Base-by-base conservation (phyloP, 768 basidiomycete genomes). In the Russula olivacea region DNA sequence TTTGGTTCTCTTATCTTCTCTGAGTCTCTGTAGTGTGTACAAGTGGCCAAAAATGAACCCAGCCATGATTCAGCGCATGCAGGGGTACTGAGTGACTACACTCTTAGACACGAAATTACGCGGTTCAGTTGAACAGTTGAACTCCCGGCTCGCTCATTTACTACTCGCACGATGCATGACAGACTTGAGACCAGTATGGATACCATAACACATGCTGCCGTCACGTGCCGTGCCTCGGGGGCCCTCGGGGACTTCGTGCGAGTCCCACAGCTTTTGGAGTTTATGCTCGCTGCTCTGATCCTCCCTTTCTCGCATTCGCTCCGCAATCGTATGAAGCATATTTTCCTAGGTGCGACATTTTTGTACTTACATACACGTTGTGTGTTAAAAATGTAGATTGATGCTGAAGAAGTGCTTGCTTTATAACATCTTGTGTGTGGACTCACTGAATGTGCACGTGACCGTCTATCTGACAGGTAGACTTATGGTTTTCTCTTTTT, bases 41-140 rank as follows among this genome's bases (percentile, higher is more conserved):
- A 19, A 50, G 40, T 69, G 68, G 68, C 61, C 65, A 8, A 66
- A 66, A 36, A 59, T 69, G 10, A 69, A 69, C 47, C 65, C 68
- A n/a, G 53, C 25, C 1, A 45, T 66, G 45, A 55, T 69, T 36
- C 66, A 47, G 21, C 61, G 61, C 23, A 66, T 68, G 58, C n/a
- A 15, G 49, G 28, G 58, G 34, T n/a, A 41, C 38, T 21, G 45
- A 49, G 23, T 34, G 23, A 7, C 19, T 57, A 41, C 30, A 30
- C 30, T 17, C 38, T 36, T 32, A 21, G 19, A 28, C 15, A 36
- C 3, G 36, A 36, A 36, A 36, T 36, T 36, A 36, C 11, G 15
- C 7, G 19, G 41, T 17, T 8, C 7, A 17, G 40, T 41, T 40
- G 25, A 45, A n/a, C 21, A 10, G 8, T n/a, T 21, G 5, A 34